Conservation (phyloP, 2,329 filamentous ascomycete genomes). For the Arthrobotrys sinensis region DNA sequence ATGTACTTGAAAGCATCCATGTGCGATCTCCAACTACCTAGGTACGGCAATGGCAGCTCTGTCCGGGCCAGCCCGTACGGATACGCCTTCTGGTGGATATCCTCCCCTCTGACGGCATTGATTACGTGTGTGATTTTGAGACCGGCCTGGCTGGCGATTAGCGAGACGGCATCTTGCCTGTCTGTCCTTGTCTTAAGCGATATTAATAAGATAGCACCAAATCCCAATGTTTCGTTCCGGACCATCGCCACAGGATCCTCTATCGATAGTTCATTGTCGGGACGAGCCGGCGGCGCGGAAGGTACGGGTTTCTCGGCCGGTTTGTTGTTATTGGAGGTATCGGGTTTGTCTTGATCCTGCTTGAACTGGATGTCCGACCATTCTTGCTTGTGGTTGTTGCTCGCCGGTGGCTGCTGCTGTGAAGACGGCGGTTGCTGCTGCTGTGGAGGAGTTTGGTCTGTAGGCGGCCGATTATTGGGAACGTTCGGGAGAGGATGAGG, state of each 20-base stretch:
- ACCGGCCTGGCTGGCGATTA: conserved; percentile 48
- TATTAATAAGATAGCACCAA: conserved; percentile 55
- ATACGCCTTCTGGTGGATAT: conserved; percentile 55
- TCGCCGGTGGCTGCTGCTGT: conserved; percentile 12
- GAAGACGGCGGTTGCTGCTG: neutral
- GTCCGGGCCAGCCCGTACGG: conserved; percentile 51
- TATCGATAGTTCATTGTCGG: conserved; percentile 25
- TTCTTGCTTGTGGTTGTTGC: conserved; percentile 38
- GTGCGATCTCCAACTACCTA: conserved; percentile 59
- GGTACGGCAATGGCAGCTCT: conserved; percentile 49
- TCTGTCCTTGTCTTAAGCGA: conserved; percentile 56
- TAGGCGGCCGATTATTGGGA: neutral
- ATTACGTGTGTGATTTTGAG: conserved; percentile 48
- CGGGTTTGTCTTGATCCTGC: conserved; percentile 25
- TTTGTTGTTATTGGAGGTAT: neutral
- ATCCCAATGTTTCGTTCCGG: conserved; percentile 56
- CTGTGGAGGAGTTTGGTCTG: conserved; percentile 2
- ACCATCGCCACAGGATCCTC: conserved; percentile 40
- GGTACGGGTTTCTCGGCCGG: conserved; percentile 14
- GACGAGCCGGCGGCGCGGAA: neutral
- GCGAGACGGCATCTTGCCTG: conserved; percentile 53
- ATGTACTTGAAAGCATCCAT: conserved; percentile 61
- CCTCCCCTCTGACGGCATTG: conserved; percentile 56
- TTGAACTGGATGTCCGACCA: conserved; percentile 55
- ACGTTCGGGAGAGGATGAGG: neutral